Evolutionary conservation across 768 basidiomycete species (phyloP), one percentile per base, ranked within the genome.

Genomic region (Mycena filopes): DNA sequence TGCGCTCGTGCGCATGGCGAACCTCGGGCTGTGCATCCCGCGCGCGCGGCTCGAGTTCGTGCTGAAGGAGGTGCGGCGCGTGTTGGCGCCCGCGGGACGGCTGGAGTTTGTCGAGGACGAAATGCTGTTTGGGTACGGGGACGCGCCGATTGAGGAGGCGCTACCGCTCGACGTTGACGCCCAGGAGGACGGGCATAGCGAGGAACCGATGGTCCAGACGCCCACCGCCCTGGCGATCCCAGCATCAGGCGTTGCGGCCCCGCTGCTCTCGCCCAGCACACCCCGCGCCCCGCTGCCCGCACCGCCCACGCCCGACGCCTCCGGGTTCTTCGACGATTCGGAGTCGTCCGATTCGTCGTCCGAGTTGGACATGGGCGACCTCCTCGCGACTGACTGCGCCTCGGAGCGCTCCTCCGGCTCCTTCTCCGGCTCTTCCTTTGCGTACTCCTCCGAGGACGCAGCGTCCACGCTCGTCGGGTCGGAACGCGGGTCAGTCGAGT

Each of bases 81-180:
- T 94, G 12, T 80, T 94, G 16, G 78, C 77, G 15, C 80, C 80
- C 8, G 85, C 82, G 18, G 93, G 93, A 4, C 83, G 85, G 11
- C 77, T 94, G 3, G 93, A 95, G 74, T 70, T 93, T 50, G 86
- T 94, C 54, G 90, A 93, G 74, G 92, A 94, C 74, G 78, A 89
- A 69, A 77, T 91, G 36, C 74, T 84, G 67, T 92, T 92, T 70
- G 88, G 91, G 1, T 87, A 86, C 62, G 79, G 82, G n/a, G 38
- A 70, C 66, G 42, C 72, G 61, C 60, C 77, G 43, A 38, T 71
- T 64, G 64, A 66, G 40, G 68, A 69, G 47, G 45, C 55, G 18
- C 8, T 20, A 31, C 42, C 63, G 50, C 51, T 18, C 11, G 56
- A 29, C 26, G 54, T 21, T 18, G 57, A 48, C 47, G 53, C 18